A percentile compares a stretch with the other conserved stretches of the same genome.
Evolutionary conservation across 1,284 basidiomycete species (phyloP).

Genomic region (Tilletiopsis washingtonensis): DNA sequence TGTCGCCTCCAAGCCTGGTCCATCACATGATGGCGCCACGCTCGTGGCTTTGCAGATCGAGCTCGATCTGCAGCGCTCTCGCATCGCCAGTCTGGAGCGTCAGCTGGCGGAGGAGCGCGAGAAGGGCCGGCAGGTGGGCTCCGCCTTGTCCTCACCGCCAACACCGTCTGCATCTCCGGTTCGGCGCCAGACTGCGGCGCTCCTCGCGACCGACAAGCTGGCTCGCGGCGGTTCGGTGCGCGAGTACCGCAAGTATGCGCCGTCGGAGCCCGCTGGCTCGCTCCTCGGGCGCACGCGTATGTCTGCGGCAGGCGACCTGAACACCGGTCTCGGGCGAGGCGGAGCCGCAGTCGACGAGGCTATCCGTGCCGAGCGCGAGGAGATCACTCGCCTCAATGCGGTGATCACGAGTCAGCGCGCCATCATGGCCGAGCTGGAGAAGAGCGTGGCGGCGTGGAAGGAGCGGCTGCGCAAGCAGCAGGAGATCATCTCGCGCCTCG

Average conservation of each 20-base stretch:
- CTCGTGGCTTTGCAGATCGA: constrained; percentile 2
- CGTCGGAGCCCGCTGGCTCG: background rate
- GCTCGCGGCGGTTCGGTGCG: constrained; percentile 29
- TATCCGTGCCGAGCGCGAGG: constrained; percentile 20
- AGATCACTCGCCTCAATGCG: constrained; percentile 34
- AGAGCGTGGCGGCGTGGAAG: constrained; percentile 34
- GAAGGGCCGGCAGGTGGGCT: too few relatives aligned
- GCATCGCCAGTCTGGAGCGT: constrained; percentile 3
- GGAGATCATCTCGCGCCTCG: constrained; percentile 28
- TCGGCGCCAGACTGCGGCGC: too few relatives aligned
- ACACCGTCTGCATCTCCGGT: too few relatives aligned
- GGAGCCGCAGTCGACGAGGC: constrained; percentile 7
- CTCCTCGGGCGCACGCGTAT: background rate
- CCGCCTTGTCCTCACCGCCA: too few relatives aligned
- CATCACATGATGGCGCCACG: background rate
- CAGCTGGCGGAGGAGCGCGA: constrained; percentile 1
- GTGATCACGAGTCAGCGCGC: constrained; percentile 31
- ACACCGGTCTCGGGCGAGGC: background rate
- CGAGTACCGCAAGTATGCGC: constrained; percentile 22
- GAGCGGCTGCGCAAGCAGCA: constrained; percentile 24
- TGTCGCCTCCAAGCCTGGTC: too few relatives aligned
- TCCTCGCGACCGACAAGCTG: too few relatives aligned
- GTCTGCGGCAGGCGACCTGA: background rate
- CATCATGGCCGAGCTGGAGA: constrained; percentile 37
- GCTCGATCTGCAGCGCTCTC: background rate